Evolutionary conservation across 2,329 filamentous ascomycete genomes (phyloP), one percentile per base, ranked within the genome.

Genomic region (Pestalotiopsis sp.): DNA sequence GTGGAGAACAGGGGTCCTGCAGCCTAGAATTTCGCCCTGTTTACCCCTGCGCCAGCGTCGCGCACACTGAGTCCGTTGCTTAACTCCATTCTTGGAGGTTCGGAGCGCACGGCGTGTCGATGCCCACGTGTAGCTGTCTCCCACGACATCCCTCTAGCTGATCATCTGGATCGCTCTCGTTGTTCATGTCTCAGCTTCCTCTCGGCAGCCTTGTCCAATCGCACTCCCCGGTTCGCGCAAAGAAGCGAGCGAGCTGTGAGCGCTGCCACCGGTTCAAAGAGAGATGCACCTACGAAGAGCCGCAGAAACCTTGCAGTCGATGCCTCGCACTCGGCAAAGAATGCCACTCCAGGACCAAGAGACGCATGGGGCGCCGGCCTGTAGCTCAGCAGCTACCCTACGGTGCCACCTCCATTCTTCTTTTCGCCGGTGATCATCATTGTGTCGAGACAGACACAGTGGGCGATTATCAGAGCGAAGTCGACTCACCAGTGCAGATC

Each of bases 231-330:
- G 4, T 38, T n/a, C 5, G n/a, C 38, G 11, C 6, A 17, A 20
- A 27, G 52, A 66, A 57, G 23, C 64, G 31, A 38, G 45, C 17
- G 25, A 61, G 61, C 17, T 68, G 67, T 61, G 67, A 68, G 62
- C 52, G 61, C 36, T 68, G 67, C 49, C 62, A 68, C 67, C 57
- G 31, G 62, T 36, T 65, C 67, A 68, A 68, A 23, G 61, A 58
- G 36, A 68, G 61, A 59, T 68, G 67, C 67, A 68, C 12, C 27
- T 65, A 65, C 61, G 36, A 27, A 4, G 41, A 41, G 31, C 23
- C 25, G 25, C 56, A 41, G 61, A 49, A 25, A 11, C 11, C 61
- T 9, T 68, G 67, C 62, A 31, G 45, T 38, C n/a, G 67, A 57
- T 68, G 67, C 23, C 20, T 25, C 23, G 20, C 3, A 27, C 52